phyloP scores from a whole-genome alignment of 164 flowering plant genomes.

The Magnolia kwangsiensis region DNA sequence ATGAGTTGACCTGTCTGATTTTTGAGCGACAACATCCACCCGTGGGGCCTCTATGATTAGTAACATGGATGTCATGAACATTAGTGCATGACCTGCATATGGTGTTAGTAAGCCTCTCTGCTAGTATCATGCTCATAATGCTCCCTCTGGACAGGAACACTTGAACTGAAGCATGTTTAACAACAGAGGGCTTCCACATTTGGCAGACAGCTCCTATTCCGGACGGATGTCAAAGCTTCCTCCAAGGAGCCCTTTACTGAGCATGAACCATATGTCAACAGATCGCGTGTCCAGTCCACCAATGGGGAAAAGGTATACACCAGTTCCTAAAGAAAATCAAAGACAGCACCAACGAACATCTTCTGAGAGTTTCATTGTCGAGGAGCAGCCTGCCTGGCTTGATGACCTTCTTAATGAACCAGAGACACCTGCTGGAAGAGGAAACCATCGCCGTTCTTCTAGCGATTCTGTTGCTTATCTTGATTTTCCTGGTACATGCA shows the following conservation, averaged over 20 bases:
- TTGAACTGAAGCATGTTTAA: constrained; percentile 34
- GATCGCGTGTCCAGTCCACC: constrained; percentile 39
- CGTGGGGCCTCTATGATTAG: too few species aligned
- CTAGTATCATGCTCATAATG: too few species aligned
- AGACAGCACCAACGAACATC: constrained; percentile 57
- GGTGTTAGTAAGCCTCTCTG: too few species aligned
- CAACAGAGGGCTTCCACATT: constrained; percentile 46
- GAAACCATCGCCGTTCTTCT: constrained; percentile 66
- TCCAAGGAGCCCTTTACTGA: constrained; percentile 67
- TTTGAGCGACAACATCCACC: too few species aligned
- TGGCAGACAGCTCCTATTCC: constrained; percentile 32
- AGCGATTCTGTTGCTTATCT: constrained; percentile 71
- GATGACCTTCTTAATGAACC: constrained; percentile 79
- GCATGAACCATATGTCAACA: constrained; percentile 34
- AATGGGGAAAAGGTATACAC: constrained; percentile 35
- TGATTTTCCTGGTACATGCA: constrained; percentile 34
- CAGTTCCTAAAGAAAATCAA: constrained; percentile 47
- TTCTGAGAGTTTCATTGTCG: constrained; percentile 58
- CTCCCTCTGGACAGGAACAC: background rate
- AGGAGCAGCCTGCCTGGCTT: constrained; percentile 82
- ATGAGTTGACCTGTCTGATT: too few species aligned
- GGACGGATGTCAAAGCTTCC: constrained; percentile 66
- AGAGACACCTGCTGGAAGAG: constrained; percentile 55
- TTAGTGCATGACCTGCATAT: too few species aligned
- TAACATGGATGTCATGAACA: too few species aligned